Evolutionary conservation across 2,329 filamentous ascomycete genomes (phyloP).

Genomic region (Beauveria rudraprayagi): DNA sequence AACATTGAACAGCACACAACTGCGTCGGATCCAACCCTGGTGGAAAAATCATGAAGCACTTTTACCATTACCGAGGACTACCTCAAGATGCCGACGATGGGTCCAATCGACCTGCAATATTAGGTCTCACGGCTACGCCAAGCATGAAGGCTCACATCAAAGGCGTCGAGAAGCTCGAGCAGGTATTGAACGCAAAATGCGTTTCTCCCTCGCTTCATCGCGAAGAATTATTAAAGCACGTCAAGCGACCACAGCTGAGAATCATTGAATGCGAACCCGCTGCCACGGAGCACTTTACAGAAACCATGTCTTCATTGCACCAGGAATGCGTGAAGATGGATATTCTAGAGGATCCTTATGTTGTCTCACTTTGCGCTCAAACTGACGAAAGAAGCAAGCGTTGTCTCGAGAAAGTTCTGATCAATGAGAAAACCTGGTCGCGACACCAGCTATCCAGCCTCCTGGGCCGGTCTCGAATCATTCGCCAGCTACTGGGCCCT

Average conservation of each 20-base stretch:
- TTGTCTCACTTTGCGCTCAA: constrained; percentile 38
- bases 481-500: constrained; percentile 51
- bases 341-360: constrained; percentile 52
- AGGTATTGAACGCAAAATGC: constrained; percentile 60
- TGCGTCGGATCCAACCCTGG: constrained; percentile 57
- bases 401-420: constrained; percentile 30
- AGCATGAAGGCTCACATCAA: constrained; percentile 50
- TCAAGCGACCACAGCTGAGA: constrained; percentile 55
- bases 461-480: constrained; percentile 37
- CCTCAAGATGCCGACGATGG: constrained; percentile 17
- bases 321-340: constrained; percentile 37
- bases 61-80: constrained; percentile 50
- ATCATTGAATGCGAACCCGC: constrained; percentile 24
- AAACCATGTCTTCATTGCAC: constrained; percentile 36
- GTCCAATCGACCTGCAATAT: constrained; percentile 50
- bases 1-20: constrained; percentile 55
- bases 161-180: constrained; percentile 55
- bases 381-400: constrained; percentile 32
- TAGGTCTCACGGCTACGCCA: constrained; percentile 77
- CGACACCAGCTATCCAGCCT: constrained; percentile 50
- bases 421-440: constrained; percentile 41
- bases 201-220: constrained; percentile 61
- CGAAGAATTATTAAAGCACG: constrained; percentile 58
- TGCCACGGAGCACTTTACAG: constrained; percentile 17
- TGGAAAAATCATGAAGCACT: constrained; percentile 62